phyloP scores from a whole-genome alignment of 192 early-diverging fungal genomes.

The Coemansia sp. region DNA sequence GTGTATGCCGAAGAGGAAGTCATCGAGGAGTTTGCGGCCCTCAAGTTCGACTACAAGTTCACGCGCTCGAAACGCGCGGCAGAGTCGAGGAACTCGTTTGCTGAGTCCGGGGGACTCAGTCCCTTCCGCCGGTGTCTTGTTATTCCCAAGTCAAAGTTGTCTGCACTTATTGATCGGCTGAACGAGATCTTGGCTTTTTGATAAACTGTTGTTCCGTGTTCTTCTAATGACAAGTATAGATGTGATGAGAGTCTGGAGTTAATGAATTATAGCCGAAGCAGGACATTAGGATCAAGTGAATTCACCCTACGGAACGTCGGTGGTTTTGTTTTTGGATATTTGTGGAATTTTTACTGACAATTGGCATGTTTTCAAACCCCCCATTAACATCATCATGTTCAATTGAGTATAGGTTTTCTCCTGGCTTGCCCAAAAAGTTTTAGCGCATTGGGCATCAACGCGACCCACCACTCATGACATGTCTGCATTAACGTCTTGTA shows the following conservation, averaged over 20 bases:
- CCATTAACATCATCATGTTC: no score
- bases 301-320: no score
- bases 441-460: no score
- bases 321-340: no score
- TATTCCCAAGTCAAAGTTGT: constrained; percentile 57
- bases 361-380: no score
- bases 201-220: neutral
- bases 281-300: no score
- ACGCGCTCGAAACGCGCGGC: constrained; percentile 66
- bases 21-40: constrained; percentile 70
- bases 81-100: constrained; percentile 79
- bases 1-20: constrained; percentile 94
- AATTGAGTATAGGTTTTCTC: no score
- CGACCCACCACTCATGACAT: no score
- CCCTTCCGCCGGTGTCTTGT: constrained; percentile 69
- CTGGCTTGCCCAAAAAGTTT: no score
- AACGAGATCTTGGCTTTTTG: constrained; percentile 20
- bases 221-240: neutral
- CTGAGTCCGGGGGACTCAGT: constrained; percentile 75
- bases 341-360: no score
- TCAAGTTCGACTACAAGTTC: constrained; percentile 81
- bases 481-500: no score
- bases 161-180: constrained; percentile 17
- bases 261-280: no score
- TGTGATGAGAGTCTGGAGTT: neutral